Percentiles rank a stretch among this genome's conserved stretches.
Evolutionary conservation across 2,329 filamentous ascomycete species (phyloP).

Genomic region (Monilinia vaccinii-corymbosi): DNA sequence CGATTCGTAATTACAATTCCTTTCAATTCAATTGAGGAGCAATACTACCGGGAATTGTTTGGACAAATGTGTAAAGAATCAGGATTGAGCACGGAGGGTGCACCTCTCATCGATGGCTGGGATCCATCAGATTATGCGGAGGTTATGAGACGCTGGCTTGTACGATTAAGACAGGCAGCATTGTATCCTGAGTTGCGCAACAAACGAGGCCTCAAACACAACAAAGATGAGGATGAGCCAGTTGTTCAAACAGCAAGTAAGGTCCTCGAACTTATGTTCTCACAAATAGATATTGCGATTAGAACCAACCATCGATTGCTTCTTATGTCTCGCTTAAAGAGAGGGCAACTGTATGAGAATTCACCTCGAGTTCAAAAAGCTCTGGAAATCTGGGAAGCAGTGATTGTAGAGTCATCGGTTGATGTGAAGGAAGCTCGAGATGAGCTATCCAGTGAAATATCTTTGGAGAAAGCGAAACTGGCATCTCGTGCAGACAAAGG

Average conservation of each 20-base stretch:
- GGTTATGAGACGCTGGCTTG: constrained; percentile 70
- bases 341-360: constrained; percentile 74
- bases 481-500: not conserved
- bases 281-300: constrained; percentile 63
- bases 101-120: constrained; percentile 54
- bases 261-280: constrained; percentile 85
- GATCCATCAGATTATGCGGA: constrained; percentile 51
- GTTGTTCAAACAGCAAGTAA: constrained; percentile 69
- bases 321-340: constrained; percentile 53
- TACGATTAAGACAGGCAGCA: constrained; percentile 69
- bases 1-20: constrained; percentile 82
- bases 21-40: constrained; percentile 83
- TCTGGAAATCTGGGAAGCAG: constrained; percentile 58
- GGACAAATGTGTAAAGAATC: constrained; percentile 64
- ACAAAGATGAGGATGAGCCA: constrained; percentile 47
- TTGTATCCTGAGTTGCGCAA: constrained; percentile 76
- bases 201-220: constrained; percentile 49
- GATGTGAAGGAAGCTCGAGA: constrained; percentile 56
- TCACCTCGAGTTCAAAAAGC: constrained; percentile 59
- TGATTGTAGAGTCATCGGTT: constrained; percentile 38
- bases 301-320: constrained; percentile 60
- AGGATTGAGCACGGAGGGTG: constrained; percentile 42
- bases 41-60: constrained; percentile 73
- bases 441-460: constrained; percentile 45
- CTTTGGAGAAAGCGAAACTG: not conserved